Percentiles rank a stretch among this genome's conserved stretches.
Evolutionary conservation across 2,329 filamentous ascomycete genomes (phyloP).

Genomic region (Pseudogymnoascus verrucosus): DNA sequence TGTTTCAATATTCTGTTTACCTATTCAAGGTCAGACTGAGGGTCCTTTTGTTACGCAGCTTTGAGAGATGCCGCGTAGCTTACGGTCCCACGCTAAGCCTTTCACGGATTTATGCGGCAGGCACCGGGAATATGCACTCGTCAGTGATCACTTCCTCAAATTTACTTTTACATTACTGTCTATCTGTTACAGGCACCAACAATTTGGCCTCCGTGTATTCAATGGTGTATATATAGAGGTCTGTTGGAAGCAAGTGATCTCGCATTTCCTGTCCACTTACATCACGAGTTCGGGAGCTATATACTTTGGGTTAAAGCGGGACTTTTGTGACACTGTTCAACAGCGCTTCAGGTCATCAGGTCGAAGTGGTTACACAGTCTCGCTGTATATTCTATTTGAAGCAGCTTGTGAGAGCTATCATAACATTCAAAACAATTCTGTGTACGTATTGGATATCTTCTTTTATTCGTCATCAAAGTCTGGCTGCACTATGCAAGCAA

Average conservation of each 20-base stretch:
- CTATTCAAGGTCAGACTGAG: constrained; percentile 7
- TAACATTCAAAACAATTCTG: background rate
- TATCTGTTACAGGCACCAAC: background rate
- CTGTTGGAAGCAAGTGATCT: background rate
- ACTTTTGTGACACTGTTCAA: background rate
- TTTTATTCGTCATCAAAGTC: constrained; percentile 7
- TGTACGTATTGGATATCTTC: background rate
- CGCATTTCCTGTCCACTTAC: background rate
- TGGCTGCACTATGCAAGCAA: constrained; percentile 2
- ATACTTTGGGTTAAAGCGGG: background rate
- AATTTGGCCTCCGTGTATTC: background rate
- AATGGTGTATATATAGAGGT: background rate
- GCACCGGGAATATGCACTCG: constrained; percentile 2
- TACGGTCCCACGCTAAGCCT: background rate
- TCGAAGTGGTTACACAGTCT: background rate
- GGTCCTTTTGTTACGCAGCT: constrained; percentile 4
- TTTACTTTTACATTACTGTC: background rate
- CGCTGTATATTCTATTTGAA: background rate
- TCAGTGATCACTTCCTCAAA: background rate
- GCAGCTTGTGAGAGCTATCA: background rate
- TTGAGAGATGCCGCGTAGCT: constrained; percentile 2
- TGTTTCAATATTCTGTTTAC: constrained; percentile 8
- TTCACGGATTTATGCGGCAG: constrained; percentile 7
- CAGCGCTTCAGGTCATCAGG: background rate
- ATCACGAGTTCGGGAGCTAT: background rate